Evolutionary conservation across 345 rosid species (phyloP).

Genomic region (Boechera divaricarpa): DNA sequence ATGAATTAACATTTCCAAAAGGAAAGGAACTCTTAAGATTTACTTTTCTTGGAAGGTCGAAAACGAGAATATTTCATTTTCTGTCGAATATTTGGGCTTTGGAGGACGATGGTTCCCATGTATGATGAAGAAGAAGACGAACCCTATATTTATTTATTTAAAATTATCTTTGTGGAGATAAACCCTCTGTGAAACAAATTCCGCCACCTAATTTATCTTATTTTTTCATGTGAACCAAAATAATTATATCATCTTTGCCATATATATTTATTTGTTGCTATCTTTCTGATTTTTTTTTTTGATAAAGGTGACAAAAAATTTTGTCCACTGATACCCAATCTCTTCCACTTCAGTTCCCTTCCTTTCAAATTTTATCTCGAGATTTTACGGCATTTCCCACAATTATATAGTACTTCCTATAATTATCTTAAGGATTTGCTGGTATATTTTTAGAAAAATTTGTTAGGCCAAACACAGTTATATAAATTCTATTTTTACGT

Average conservation of each 20-base stretch:
- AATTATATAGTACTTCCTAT: conserved; percentile 3
- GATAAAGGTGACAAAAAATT: conserved; percentile 41
- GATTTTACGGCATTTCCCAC: conserved; percentile 24
- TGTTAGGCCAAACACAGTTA: background rate
- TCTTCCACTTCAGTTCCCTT: conserved; percentile 52
- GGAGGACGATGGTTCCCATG: conserved; percentile 49
- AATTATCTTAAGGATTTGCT: background rate
- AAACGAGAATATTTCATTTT: conserved; percentile 28
- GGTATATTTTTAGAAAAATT: background rate
- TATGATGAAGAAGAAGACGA: conserved; percentile 32
- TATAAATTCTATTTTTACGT: too few relatives aligned
- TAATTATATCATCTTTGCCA: conserved; percentile 33
- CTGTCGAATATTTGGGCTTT: background rate
- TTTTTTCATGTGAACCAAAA: conserved; percentile 42
- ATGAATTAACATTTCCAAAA: background rate
- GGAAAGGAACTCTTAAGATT: conserved; percentile 12
- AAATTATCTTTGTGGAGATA: conserved; percentile 44
- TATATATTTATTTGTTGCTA: conserved; percentile 12
- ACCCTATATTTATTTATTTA: background rate
- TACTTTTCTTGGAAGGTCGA: conserved; percentile 1
- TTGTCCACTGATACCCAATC: conserved; percentile 82
- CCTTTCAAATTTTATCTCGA: conserved; percentile 56
- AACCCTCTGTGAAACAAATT: conserved; percentile 59
- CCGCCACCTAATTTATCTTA: conserved; percentile 52
- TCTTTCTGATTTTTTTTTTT: conserved; percentile 27